These are phyloP conservation scores for Myxozyma melibiosi DNA, from an alignment of 805 yeast species.

Conservation along the genomic window DNA sequence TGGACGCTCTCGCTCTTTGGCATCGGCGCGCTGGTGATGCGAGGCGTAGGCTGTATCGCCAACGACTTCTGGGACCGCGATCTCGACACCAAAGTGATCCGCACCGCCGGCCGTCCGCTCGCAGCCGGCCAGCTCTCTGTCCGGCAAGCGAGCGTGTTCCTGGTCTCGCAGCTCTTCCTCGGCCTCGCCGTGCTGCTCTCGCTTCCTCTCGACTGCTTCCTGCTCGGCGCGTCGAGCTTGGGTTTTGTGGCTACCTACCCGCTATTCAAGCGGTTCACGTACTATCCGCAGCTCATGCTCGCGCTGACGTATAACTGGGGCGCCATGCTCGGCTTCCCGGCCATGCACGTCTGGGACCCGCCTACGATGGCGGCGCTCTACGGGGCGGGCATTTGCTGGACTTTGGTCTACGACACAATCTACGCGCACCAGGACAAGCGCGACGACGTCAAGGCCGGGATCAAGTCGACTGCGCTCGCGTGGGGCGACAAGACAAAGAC, in stretches of 20 bases:
- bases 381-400: slow-evolving; percentile 80
- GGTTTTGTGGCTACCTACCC: slow-evolving; percentile 86
- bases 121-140: slow-evolving; percentile 81
- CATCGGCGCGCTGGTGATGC: slow-evolving; percentile 84
- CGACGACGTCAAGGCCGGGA: slow-evolving; percentile 87
- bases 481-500: slow-evolving; percentile 85
- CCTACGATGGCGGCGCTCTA: slow-evolving; percentile 78
- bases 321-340: slow-evolving; percentile 90
- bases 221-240: slow-evolving; percentile 77
- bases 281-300: slow-evolving; percentile 87
- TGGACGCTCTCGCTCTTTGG: slow-evolving; percentile 72
- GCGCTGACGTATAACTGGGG: slow-evolving; percentile 94
- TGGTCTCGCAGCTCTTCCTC: slow-evolving; percentile 70
- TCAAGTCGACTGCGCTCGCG: slow-evolving; percentile 90
- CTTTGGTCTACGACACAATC: slow-evolving; percentile 92
- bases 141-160: slow-evolving; percentile 67
- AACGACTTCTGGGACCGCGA: slow-evolving; percentile 86
- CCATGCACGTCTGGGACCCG: slow-evolving; percentile 64
- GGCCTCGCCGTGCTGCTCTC: slow-evolving; percentile 73
- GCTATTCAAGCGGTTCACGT: slow-evolving; percentile 88
- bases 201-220: slow-evolving; percentile 79
- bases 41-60: slow-evolving; percentile 97
- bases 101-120: slow-evolving; percentile 90
- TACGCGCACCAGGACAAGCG: slow-evolving; percentile 97
- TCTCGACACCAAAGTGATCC: slow-evolving; percentile 78